Evolutionary conservation across 169 alveolate species (phyloP), one percentile per base, ranked within the genome.

Genomic region (Cyclospora cayetanensis): DNA sequence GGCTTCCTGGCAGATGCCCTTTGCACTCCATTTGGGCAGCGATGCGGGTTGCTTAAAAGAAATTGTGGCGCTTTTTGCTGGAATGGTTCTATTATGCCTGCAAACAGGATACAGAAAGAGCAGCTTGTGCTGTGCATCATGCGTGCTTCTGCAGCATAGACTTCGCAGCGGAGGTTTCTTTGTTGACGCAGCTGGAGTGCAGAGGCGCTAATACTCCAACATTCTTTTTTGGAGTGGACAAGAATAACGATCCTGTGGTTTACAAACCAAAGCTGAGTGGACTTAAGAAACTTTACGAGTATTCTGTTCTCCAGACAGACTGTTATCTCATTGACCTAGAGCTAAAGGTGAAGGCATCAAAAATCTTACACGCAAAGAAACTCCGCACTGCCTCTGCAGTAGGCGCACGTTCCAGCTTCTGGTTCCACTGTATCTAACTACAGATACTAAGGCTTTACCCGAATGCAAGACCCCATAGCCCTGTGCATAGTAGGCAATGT

Each of bases 221-320:
- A 0, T 76, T 22, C 34, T 65, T 46, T 5, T 43, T 43, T 18
- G 87, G 87, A 7, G 31, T 12, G 37, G 41, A 65, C 35, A 42
- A 29, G 42, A 20, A 65, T 25, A 68, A 68, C 66, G 4, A 22
- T 46, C 87, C 87, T 31, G 87, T 76, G 25, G 29, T 76, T 46
- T 76, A 76, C 87, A 76, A 76, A 20, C 87, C 87, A 20, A 76
- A 35, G 20, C 42, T 76, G 7, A 43, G 70, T 27, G 87, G 87
- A 42, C 37, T 76, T 29, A 65, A 68, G 34, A 68, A 76, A 18
- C 46, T 76, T 68, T 42, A 43, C 46, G 46, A 43, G 46, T 20
- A 43, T 1, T 76, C 46, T 43, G 87, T 76, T 25, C 27, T 76
- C 34, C 87, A 76, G 43, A 46, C 87, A 12, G 87, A 76, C 43